These are phyloP conservation scores for Diaporthe batatas DNA, from an alignment of 2,329 filamentous ascomycete genomes.

Conservation along the genomic window DNA sequence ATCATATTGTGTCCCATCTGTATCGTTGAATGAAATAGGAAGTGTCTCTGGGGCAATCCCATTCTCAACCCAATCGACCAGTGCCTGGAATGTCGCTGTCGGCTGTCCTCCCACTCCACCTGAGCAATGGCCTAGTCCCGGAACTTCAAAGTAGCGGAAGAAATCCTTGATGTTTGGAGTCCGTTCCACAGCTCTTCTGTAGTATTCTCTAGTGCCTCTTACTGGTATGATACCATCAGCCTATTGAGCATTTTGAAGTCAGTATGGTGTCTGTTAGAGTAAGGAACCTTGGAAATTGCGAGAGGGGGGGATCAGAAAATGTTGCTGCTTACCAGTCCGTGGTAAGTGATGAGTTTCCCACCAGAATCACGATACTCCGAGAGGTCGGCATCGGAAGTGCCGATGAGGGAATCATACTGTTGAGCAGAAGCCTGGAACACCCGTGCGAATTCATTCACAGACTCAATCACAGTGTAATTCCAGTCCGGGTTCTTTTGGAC, in stretches of 20 bases:
- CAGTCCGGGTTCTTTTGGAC: not conserved
- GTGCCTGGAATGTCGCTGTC: slow-evolving; percentile 5
- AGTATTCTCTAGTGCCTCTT: not conserved
- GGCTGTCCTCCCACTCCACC: slow-evolving; percentile 47
- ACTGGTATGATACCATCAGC: slow-evolving; percentile 13
- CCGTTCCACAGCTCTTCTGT: not conserved
- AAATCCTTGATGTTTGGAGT: slow-evolving; percentile 44
- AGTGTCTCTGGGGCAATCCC: slow-evolving; percentile 1
- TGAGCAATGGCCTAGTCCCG: slow-evolving; percentile 51
- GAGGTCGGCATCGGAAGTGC: slow-evolving; percentile 13
- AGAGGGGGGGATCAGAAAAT: not conserved
- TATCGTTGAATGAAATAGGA: slow-evolving; percentile 4
- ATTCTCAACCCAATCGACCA: slow-evolving; percentile 14
- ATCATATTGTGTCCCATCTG: not conserved
- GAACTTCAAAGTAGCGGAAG: slow-evolving; percentile 50
- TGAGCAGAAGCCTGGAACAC: slow-evolving; percentile 4
- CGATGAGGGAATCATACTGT: slow-evolving; percentile 11
- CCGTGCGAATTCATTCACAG: slow-evolving; percentile 3
- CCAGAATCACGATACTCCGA: not conserved
- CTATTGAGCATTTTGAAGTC: not conserved
- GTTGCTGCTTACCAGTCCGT: not conserved
- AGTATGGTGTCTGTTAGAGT: not conserved
- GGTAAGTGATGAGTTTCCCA: slow-evolving; percentile 20
- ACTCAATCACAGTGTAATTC: not conserved
- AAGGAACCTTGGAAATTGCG: no score